These are phyloP conservation scores for Dendrostoma leiphaemia DNA, from an alignment of 2,329 filamentous ascomycete species.

Conservation along the genomic window DNA sequence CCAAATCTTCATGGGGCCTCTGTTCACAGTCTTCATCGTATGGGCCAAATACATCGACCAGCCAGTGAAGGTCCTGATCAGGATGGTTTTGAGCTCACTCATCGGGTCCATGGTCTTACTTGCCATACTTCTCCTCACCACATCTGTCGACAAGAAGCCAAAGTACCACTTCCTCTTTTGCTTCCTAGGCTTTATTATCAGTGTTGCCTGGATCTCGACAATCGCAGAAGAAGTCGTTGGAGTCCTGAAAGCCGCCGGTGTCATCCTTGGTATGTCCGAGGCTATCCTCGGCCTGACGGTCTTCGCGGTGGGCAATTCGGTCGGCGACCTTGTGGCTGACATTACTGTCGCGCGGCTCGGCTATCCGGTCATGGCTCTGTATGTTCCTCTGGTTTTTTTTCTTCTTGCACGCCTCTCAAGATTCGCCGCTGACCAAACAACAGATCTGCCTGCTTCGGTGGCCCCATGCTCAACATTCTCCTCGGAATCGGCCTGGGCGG, in stretches of 20 bases:
- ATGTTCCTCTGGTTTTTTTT: slow-evolving; percentile 30
- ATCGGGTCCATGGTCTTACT: slow-evolving; percentile 67
- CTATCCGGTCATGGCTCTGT: slow-evolving; percentile 92
- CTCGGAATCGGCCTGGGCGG: slow-evolving; percentile 92
- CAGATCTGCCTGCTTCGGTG: slow-evolving; percentile 91
- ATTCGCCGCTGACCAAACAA: too few species aligned
- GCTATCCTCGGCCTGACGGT: slow-evolving; percentile 92
- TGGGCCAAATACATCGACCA: slow-evolving; percentile 66
- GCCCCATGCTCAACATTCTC: slow-evolving; percentile 95
- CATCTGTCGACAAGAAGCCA: slow-evolving; percentile 64
- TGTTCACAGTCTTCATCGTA: slow-evolving; percentile 76
- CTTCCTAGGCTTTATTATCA: slow-evolving; percentile 85
- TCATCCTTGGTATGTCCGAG: slow-evolving; percentile 90
- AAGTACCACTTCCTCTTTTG: slow-evolving; percentile 77
- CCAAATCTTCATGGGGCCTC: slow-evolving; percentile 82
- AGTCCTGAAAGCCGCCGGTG: slow-evolving; percentile 87
- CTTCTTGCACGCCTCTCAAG: slow-evolving; percentile 22
- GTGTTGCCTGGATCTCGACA: slow-evolving; percentile 93
- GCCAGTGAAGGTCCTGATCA: slow-evolving; percentile 49
- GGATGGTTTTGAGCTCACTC: slow-evolving; percentile 62
- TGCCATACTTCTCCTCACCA: slow-evolving; percentile 64
- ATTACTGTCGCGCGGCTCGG: slow-evolving; percentile 91
- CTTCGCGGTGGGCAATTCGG: slow-evolving; percentile 92
- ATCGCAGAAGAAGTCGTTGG: slow-evolving; percentile 95
- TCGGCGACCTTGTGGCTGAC: slow-evolving; percentile 91